These are phyloP conservation scores for Aspergillus sp. DNA, from an alignment of 2,329 filamentous ascomycete genomes.

Conservation along the genomic window DNA sequence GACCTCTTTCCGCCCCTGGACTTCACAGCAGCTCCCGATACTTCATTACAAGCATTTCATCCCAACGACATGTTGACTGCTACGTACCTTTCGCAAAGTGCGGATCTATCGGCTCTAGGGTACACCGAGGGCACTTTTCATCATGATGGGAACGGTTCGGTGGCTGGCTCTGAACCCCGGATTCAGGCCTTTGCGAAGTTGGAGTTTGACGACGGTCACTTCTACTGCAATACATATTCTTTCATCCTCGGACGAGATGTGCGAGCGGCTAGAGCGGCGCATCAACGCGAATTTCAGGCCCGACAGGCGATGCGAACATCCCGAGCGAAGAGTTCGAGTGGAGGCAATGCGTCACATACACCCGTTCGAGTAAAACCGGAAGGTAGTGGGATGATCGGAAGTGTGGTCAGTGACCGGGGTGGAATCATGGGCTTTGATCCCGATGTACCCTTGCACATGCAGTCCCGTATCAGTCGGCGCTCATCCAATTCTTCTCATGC, in stretches of 20 bases:
- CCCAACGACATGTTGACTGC: slow-evolving; percentile 46
- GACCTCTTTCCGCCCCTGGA: slow-evolving; percentile 44
- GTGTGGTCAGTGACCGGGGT: slow-evolving; percentile 60
- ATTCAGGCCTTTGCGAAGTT: slow-evolving; percentile 67
- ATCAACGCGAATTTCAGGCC: slow-evolving; percentile 49
- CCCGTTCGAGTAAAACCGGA: slow-evolving; percentile 51
- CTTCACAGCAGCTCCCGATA: slow-evolving; percentile 36
- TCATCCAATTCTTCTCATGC: slow-evolving; percentile 57
- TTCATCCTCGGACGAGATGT: slow-evolving; percentile 67
- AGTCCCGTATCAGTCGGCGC: slow-evolving; percentile 49
- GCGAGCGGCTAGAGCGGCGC: slow-evolving; percentile 53
- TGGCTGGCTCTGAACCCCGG: slow-evolving; percentile 47
- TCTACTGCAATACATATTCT: slow-evolving; percentile 67
- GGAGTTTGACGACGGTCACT: slow-evolving; percentile 67
- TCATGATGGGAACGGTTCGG: slow-evolving; percentile 41
- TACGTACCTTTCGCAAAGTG: slow-evolving; percentile 43
- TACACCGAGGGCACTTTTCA: slow-evolving; percentile 32
- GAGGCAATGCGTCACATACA: slow-evolving; percentile 49
- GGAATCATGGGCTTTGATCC: slow-evolving; percentile 58
- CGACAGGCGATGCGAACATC: slow-evolving; percentile 45
- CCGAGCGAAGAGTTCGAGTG: slow-evolving; percentile 53
- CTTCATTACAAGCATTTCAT: slow-evolving; percentile 42
- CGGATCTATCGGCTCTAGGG: slow-evolving; percentile 41
- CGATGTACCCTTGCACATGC: slow-evolving; percentile 45
- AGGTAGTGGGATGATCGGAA: slow-evolving; percentile 51